Conservation (phyloP, 2,329 filamentous ascomycete genomes). For the Pseudomassariella vexata region DNA sequence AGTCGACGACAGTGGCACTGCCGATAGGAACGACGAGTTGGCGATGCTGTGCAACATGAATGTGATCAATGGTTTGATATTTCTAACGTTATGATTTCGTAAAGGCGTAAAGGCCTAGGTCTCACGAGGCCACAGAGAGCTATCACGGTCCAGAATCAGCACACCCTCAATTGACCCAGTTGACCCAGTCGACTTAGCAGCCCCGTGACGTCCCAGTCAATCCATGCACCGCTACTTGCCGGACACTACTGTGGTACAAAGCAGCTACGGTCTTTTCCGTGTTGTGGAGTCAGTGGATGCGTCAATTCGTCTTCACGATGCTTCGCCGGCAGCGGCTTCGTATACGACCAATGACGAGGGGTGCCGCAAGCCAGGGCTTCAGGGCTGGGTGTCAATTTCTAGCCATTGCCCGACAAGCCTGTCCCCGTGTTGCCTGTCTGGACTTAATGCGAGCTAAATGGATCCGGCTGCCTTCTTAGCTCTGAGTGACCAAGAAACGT, state of each 20-base stretch:
- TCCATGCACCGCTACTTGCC: slow-evolving; percentile 12
- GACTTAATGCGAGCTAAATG: no score
- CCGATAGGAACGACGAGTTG: no score
- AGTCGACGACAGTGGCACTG: neutral
- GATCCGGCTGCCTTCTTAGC: no score
- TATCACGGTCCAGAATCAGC: slow-evolving; percentile 5
- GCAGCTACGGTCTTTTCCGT: slow-evolving; percentile 8
- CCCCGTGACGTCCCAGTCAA: slow-evolving; percentile 7
- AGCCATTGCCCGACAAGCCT: no score
- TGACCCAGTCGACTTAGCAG: no score
- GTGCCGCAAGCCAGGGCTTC: slow-evolving; percentile 4
- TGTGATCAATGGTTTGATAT: neutral
- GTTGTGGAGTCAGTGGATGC: slow-evolving; percentile 9
- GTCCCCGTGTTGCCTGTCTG: no score
- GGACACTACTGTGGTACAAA: no score
- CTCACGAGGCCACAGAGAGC: no score
- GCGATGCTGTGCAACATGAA: neutral
- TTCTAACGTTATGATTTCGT: slow-evolving; percentile 1
- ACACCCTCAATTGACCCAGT: no score
- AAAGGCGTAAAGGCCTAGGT: slow-evolving; percentile 1
- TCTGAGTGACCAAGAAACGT: no score
- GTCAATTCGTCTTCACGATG: slow-evolving; percentile 8
- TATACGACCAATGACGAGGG: slow-evolving; percentile 2
- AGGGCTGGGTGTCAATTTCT: no score
- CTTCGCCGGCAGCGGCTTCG: slow-evolving; percentile 1